Evolutionary conservation across 1,139 yeast genomes (phyloP).

Genomic region (Geotrichum restrictum): DNA sequence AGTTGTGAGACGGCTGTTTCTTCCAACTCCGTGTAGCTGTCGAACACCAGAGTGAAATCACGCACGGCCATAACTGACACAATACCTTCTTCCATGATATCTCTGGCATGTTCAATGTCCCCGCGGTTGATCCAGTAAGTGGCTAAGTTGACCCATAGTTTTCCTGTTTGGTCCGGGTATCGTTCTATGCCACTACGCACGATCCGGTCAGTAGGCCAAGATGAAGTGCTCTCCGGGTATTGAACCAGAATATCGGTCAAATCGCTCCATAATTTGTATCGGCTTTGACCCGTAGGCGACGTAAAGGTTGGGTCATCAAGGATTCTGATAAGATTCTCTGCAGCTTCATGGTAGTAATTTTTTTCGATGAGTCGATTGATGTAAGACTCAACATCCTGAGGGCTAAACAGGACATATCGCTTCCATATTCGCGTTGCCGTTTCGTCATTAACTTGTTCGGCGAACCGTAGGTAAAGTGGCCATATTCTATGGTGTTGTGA

Average conservation of each 20-base stretch:
- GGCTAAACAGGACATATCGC: slow-evolving; percentile 45
- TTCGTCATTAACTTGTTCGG: slow-evolving; percentile 42
- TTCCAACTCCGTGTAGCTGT: slow-evolving; percentile 59
- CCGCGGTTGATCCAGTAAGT: slow-evolving; percentile 44
- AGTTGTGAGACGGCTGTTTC: slow-evolving; percentile 47
- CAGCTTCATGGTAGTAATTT: slow-evolving; percentile 32
- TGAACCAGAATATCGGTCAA: slow-evolving; percentile 47
- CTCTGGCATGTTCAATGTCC: slow-evolving; percentile 46
- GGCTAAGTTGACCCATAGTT: slow-evolving; percentile 50
- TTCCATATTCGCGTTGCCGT: slow-evolving; percentile 46
- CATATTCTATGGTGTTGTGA: slow-evolving; percentile 58
- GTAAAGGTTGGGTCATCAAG: slow-evolving; percentile 37
- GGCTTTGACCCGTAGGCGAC: slow-evolving; percentile 41
- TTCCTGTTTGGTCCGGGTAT: slow-evolving; percentile 61
- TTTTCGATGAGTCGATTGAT: slow-evolving; percentile 31
- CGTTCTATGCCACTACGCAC: slow-evolving; percentile 42
- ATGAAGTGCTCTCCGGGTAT: slow-evolving; percentile 27
- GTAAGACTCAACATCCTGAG: slow-evolving; percentile 38
- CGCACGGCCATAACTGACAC: slow-evolving; percentile 48
- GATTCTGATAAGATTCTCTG: slow-evolving; percentile 35
- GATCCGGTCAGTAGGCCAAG: slow-evolving; percentile 38
- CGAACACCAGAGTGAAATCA: slow-evolving; percentile 65
- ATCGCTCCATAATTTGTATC: slow-evolving; percentile 46
- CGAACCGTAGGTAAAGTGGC: slow-evolving; percentile 53
- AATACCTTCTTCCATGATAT: slow-evolving; percentile 49